Conservation (phyloP, 2,329 filamentous ascomycete species). For the Drechslerella dactyloides region DNA sequence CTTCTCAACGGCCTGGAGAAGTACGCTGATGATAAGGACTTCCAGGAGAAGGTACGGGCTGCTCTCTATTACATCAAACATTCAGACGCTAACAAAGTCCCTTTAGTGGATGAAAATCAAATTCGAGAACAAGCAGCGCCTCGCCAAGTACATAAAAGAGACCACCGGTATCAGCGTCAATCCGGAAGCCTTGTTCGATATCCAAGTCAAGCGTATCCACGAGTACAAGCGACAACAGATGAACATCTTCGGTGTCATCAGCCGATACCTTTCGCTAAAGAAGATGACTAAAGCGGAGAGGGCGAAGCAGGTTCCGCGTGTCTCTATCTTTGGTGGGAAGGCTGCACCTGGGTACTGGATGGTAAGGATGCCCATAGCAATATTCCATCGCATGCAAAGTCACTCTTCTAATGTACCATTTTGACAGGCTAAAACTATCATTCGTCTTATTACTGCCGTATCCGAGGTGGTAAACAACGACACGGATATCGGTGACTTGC, state of each 20-base stretch:
- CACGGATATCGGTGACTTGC: slow-evolving; percentile 83
- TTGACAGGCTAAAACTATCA: slow-evolving; percentile 82
- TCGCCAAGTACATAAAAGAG: slow-evolving; percentile 88
- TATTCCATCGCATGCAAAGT: background rate
- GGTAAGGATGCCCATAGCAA: slow-evolving; percentile 57
- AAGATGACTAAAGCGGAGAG: slow-evolving; percentile 79
- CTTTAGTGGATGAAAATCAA: slow-evolving; percentile 89
- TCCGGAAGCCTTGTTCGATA: slow-evolving; percentile 86
- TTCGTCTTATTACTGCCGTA: slow-evolving; percentile 93
- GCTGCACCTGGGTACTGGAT: slow-evolving; percentile 99
- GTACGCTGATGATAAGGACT: slow-evolving; percentile 82
- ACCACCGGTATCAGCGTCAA: slow-evolving; percentile 82
- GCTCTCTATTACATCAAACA: background rate
- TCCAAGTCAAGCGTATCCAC: slow-evolving; percentile 98
- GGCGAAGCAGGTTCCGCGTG: slow-evolving; percentile 84
- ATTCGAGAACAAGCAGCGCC: slow-evolving; percentile 88
- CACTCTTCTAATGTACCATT: background rate
- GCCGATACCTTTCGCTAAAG: slow-evolving; percentile 90
- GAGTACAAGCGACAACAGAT: slow-evolving; percentile 99
- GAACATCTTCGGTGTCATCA: slow-evolving; percentile 98
- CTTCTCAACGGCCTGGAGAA: slow-evolving; percentile 82
- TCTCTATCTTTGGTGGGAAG: slow-evolving; percentile 97
- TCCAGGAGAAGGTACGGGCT: slow-evolving; percentile 72
- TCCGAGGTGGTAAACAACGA: slow-evolving; percentile 91
- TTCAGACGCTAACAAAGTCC: slow-evolving; percentile 29